phyloP scores from a whole-genome alignment of 1,139 yeast species.

The Candida sanyaensis region DNA sequence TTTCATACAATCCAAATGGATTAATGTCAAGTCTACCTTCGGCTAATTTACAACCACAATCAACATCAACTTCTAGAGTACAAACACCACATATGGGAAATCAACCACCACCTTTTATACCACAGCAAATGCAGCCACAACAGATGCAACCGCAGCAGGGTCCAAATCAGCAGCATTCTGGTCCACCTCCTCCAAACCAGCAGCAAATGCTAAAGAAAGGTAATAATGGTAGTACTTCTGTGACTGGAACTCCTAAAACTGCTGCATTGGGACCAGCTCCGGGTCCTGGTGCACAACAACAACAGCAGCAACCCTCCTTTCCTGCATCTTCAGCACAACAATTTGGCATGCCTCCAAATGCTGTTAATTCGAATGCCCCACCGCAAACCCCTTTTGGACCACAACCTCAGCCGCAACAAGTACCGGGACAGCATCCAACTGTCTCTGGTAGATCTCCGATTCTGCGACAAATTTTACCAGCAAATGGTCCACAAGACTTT shows the following conservation, averaged over 20 bases:
- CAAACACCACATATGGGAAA: constrained; percentile 17
- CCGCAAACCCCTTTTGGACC: background rate
- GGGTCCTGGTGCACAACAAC: constrained; percentile 2
- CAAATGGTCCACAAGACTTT: constrained; percentile 1
- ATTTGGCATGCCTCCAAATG: constrained; percentile 5
- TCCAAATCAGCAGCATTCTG: constrained; percentile 4
- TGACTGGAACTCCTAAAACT: background rate
- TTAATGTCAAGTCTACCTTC: constrained; percentile 11
- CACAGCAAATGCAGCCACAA: constrained; percentile 3
- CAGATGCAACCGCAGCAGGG: constrained; percentile 4
- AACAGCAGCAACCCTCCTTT: background rate
- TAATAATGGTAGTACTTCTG: background rate
- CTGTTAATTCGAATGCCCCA: background rate
- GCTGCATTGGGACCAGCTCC: background rate
- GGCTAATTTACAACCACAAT: constrained; percentile 9
- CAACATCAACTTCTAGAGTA: constrained; percentile 13
- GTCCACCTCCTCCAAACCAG: constrained; percentile 1
- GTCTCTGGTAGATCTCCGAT: constrained; percentile 7
- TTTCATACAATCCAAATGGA: constrained; percentile 10
- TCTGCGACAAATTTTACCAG: constrained; percentile 4
- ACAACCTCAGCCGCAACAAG: constrained; percentile 4
- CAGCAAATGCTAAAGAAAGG: background rate
- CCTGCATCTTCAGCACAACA: constrained; percentile 7
- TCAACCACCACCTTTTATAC: constrained; percentile 12
- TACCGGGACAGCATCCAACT: constrained; percentile 6